A percentile compares a stretch with the other conserved stretches of the same genome.
These are phyloP conservation scores for Rhynchospora breviuscula DNA, from an alignment of 176 grass and related monocot species.

Conservation along the genomic window DNA sequence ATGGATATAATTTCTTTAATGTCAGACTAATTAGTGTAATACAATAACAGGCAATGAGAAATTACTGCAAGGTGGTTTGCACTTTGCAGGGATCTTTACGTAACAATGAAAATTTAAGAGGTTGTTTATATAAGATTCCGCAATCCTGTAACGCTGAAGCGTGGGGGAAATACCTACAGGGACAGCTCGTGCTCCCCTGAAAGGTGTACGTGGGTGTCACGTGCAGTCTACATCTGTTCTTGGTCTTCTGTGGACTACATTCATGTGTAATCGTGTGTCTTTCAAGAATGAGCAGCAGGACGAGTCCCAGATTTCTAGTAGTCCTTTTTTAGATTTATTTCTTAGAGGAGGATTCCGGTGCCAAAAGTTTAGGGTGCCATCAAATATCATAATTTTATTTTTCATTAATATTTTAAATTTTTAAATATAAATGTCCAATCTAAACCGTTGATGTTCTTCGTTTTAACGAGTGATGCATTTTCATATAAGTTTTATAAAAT, in stretches of 20 bases:
- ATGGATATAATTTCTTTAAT: background rate
- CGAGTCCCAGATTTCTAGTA: too few species aligned
- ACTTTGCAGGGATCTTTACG: background rate
- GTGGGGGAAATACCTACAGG: background rate
- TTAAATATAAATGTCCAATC: too few species aligned
- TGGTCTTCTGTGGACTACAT: background rate
- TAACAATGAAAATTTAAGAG: background rate
- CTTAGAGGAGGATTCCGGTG: too few species aligned
- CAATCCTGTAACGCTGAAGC: background rate
- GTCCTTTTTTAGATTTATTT: too few species aligned
- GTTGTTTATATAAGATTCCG: background rate
- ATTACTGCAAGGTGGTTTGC: background rate
- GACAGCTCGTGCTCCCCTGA: background rate
- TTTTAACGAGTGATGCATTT: too few species aligned
- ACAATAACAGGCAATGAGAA: background rate
- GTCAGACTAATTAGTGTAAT: background rate
- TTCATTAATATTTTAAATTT: too few species aligned
- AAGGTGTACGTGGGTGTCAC: constrained; percentile 17
- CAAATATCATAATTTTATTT: too few species aligned
- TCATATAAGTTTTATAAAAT: too few species aligned
- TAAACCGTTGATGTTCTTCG: too few species aligned
- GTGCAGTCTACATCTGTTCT: background rate
- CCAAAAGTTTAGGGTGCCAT: too few species aligned
- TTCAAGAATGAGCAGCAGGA: background rate
- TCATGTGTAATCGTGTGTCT: background rate